Evolutionary conservation across 192 early-diverging fungal genomes (phyloP).

Genomic region (Backusella luteola): DNA sequence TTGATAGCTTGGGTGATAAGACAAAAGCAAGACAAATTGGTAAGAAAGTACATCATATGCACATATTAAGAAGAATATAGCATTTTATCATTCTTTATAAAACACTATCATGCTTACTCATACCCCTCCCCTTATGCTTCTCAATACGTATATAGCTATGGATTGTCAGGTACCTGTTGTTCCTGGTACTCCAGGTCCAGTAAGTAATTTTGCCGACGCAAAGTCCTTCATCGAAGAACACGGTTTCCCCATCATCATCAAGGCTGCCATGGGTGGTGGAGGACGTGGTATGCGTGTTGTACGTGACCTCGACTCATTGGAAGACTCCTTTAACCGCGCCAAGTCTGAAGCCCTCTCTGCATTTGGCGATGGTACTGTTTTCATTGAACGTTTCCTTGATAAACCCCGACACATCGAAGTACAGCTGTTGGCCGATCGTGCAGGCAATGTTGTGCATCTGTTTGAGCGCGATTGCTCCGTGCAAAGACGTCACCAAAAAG

Average conservation of each 20-base stretch:
- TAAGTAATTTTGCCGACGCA: constrained; percentile 61
- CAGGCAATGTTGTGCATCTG: constrained; percentile 56
- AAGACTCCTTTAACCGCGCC: constrained; percentile 78
- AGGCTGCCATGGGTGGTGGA: constrained; percentile 88
- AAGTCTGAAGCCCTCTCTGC: constrained; percentile 85
- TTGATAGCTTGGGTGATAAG: constrained; percentile 91
- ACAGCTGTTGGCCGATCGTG: constrained; percentile 57
- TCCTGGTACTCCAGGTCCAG: constrained; percentile 83
- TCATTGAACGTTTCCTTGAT: not conserved
- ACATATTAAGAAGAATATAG: constrained; percentile 61
- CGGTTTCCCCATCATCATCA: constrained; percentile 93
- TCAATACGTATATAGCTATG: constrained; percentile 45
- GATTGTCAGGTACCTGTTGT: constrained; percentile 83
- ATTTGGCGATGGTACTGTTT: constrained; percentile 88
- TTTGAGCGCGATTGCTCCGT: constrained; percentile 65
- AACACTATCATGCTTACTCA: not conserved
- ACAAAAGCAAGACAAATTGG: constrained; percentile 86
- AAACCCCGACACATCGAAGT: constrained; percentile 25
- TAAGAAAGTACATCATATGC: constrained; percentile 54
- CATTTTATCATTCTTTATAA: not conserved
- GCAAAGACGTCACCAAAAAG: constrained; percentile 65
- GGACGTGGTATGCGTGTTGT: constrained; percentile 96
- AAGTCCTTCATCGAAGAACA: constrained; percentile 69
- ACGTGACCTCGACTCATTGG: constrained; percentile 62
- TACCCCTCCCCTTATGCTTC: not conserved